Conservation (phyloP, 139 green algal genomes). For the Picochlorum sp. region DNA sequence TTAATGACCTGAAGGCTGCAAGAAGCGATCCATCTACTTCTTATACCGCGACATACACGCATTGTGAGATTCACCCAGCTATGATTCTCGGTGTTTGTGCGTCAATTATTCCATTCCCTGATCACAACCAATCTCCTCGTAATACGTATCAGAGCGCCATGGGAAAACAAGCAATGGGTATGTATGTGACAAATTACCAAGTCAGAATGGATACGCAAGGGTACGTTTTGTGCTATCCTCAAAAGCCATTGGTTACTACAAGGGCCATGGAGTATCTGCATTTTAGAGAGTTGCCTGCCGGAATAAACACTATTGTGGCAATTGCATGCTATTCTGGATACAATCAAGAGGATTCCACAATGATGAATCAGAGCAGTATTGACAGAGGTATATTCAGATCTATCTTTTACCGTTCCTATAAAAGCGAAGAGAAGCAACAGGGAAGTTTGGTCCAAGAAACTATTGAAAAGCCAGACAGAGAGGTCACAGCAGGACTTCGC, state of each 20-base stretch:
- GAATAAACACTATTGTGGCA: conserved; percentile 90
- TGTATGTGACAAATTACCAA: conserved; percentile 86
- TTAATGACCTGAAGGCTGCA: conserved; percentile 55
- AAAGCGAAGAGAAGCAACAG: conserved; percentile 81
- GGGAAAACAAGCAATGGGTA: conserved; percentile 93
- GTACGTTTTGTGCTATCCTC: conserved; percentile 94
- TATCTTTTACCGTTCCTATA: conserved; percentile 90
- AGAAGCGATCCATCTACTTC: conserved; percentile 12
- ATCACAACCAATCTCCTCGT: conserved; percentile 97
- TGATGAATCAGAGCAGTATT: conserved; percentile 94
- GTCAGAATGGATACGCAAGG: conserved; percentile 65
- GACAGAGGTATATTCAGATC: conserved; percentile 94
- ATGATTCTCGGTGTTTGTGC: conserved; percentile 98
- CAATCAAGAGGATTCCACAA: conserved; percentile 98
- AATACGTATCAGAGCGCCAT: conserved; percentile 95
- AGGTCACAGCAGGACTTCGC: conserved; percentile 50
- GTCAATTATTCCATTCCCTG: conserved; percentile 97
- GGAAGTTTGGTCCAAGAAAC: conserved; percentile 64
- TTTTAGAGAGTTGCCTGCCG: conserved; percentile 71
- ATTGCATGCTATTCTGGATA: conserved; percentile 96
- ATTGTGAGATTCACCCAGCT: conserved; percentile 96
- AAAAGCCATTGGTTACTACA: conserved; percentile 93
- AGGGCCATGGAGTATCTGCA: conserved; percentile 80
- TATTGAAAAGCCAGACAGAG: conserved; percentile 76
- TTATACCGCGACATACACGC: conserved; percentile 81